Conservation (phyloP, 345 rosid genomes). For the Lepidium africanum region DNA sequence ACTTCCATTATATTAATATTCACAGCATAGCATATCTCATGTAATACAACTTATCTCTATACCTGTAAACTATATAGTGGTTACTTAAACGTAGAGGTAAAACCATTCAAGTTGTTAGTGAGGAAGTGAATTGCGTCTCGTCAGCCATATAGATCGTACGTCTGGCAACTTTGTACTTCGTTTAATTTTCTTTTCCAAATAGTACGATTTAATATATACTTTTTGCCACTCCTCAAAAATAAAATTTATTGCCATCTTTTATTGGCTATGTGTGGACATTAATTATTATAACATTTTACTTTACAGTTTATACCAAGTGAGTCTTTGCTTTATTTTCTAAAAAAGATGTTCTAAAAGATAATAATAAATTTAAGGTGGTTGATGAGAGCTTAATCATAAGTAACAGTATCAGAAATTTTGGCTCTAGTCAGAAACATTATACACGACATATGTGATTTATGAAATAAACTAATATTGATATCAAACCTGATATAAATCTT, state of each 20-base stretch:
- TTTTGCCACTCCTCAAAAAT: neutral
- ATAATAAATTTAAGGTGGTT: slow-evolving; percentile 21
- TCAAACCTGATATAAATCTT: neutral
- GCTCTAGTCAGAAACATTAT: slow-evolving; percentile 10
- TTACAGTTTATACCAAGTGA: neutral
- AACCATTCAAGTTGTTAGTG: neutral
- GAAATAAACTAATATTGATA: neutral
- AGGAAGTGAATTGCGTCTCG: slow-evolving; percentile 21
- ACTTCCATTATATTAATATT: no score
- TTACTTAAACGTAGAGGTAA: neutral
- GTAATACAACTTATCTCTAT: no score
- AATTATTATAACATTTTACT: slow-evolving; percentile 7
- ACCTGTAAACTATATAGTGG: neutral
- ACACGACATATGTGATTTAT: neutral
- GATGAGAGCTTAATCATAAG: slow-evolving; percentile 27
- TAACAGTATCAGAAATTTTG: slow-evolving; percentile 16
- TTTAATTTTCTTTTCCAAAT: neutral
- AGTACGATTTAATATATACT: slow-evolving; percentile 21
- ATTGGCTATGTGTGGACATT: slow-evolving; percentile 12
- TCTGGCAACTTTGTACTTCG: slow-evolving; percentile 27
- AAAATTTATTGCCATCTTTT: slow-evolving; percentile 6
- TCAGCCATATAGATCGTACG: slow-evolving; percentile 24
- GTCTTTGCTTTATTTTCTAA: neutral
- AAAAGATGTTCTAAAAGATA: neutral
- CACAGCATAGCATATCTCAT: no score